phyloP scores from a whole-genome alignment of 768 basidiomycete species.

The Agrocybe chaxingu region DNA sequence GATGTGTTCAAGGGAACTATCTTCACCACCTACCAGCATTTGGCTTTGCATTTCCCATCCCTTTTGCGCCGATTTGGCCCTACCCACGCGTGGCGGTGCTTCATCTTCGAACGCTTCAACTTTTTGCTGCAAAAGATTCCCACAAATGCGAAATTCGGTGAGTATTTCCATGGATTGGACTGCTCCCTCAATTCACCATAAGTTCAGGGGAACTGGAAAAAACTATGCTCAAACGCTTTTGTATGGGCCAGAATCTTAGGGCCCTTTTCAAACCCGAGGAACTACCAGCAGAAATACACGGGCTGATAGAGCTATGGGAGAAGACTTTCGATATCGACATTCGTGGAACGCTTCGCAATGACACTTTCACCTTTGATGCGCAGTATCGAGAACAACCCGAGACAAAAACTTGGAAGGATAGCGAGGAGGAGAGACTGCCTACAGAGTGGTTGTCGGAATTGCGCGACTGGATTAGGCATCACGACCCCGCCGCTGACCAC shows the following conservation, averaged over 20 bases:
- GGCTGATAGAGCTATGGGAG: too few relatives aligned
- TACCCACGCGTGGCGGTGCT: conserved; percentile 32
- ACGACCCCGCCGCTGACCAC: too few relatives aligned
- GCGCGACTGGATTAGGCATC: too few relatives aligned
- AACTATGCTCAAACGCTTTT: conserved; percentile 22
- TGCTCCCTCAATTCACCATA: background rate
- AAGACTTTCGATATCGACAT: background rate
- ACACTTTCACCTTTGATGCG: background rate
- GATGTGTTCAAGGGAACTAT: conserved; percentile 25
- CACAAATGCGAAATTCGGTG: conserved; percentile 30
- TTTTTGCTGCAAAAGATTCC: conserved; percentile 14
- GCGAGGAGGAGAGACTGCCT: too few relatives aligned
- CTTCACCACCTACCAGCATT: conserved; percentile 35
- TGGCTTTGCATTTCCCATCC: conserved; percentile 32
- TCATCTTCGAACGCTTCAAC: conserved; percentile 31
- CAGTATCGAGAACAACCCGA: background rate
- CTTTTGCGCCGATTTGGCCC: conserved; percentile 31
- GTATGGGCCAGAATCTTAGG: conserved; percentile 5
- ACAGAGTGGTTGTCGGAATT: too few relatives aligned
- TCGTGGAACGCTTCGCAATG: background rate
- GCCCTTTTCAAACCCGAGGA: background rate
- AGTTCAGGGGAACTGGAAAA: conserved; percentile 25
- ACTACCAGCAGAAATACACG: too few relatives aligned
- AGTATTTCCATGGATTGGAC: conserved; percentile 4
- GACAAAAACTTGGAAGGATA: background rate